A percentile compares a stretch with the other conserved stretches of the same genome.
Conservation (phyloP, 2,329 filamentous ascomycete species). For the Colletotrichum gloeosporioides region DNA sequence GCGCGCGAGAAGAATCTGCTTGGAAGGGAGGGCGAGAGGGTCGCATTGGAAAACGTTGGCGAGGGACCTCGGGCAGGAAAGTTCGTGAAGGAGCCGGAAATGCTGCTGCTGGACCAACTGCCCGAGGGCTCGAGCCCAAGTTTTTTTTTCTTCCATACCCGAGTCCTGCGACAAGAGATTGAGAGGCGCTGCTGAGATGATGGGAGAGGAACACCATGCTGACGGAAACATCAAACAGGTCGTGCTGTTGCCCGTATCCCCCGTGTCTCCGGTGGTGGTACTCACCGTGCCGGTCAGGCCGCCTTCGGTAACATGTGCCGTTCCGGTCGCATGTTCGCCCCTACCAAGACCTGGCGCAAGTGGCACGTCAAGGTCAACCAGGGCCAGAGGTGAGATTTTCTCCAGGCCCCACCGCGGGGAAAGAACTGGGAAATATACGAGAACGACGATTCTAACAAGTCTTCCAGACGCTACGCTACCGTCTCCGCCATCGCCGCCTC, state of each 20-base stretch:
- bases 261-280: constrained; percentile 99
- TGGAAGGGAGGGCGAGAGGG: background rate
- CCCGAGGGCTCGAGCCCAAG: background rate
- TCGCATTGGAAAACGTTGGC: background rate
- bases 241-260: constrained; percentile 99
- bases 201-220: constrained; percentile 2
- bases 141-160: background rate
- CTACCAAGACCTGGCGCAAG: constrained; percentile 99
- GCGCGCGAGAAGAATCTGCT: background rate
- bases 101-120: background rate
- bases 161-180: background rate
- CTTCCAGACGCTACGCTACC: constrained; percentile 87
- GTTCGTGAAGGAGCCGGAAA: background rate
- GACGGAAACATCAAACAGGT: constrained; percentile 57
- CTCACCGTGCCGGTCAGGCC: constrained; percentile 99
- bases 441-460: background rate
- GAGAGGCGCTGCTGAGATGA: background rate
- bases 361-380: constrained; percentile 99
- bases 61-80: constrained; percentile 10
- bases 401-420: background rate
- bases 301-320: constrained; percentile 99
- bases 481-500: constrained; percentile 97
- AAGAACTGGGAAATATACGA: background rate
- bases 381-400: constrained; percentile 81
- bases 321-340: constrained; percentile 99